These are phyloP conservation scores for Penicillium antarcticum DNA, from an alignment of 495 filamentous ascomycete genomes.

Conservation along the genomic window DNA sequence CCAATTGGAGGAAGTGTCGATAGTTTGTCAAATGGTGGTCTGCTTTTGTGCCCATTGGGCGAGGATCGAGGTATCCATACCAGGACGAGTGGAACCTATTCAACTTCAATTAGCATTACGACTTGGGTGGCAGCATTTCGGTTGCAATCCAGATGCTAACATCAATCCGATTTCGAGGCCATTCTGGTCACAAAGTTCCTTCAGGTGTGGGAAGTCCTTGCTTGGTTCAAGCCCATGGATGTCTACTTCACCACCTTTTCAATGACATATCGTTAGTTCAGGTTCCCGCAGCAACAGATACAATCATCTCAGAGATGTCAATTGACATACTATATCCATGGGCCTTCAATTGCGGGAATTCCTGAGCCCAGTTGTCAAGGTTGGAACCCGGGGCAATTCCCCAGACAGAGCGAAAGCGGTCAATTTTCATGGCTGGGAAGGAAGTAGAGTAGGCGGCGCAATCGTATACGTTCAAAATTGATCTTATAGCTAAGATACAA, in stretches of 20 bases:
- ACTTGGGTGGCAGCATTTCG: background rate
- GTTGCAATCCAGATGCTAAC: slow-evolving; percentile 6
- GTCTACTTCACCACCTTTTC: slow-evolving; percentile 20
- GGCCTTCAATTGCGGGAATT: slow-evolving; percentile 18
- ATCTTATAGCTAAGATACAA: no score
- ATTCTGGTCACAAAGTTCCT: slow-evolving; percentile 18
- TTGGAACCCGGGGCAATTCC: slow-evolving; percentile 18
- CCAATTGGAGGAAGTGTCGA: slow-evolving; percentile 14
- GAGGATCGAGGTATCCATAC: slow-evolving; percentile 18
- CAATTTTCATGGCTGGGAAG: slow-evolving; percentile 8
- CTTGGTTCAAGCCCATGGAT: slow-evolving; percentile 11
- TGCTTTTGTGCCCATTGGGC: slow-evolving; percentile 16
- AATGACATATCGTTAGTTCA: no score
- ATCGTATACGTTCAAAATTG: background rate
- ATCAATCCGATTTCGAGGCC: slow-evolving; percentile 19
- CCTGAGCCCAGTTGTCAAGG: slow-evolving; percentile 16
- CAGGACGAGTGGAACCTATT: slow-evolving; percentile 19
- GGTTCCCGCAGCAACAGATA: background rate
- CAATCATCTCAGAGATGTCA: background rate
- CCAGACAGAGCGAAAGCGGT: slow-evolving; percentile 20
- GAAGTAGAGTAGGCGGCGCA: background rate
- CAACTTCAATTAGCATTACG: background rate
- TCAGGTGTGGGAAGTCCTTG: slow-evolving; percentile 9
- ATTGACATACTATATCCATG: slow-evolving; percentile 24
- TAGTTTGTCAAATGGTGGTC: slow-evolving; percentile 16